Conservation (phyloP, 495 filamentous ascomycete genomes). For the Lasiosphaeriaceae sp. region DNA sequence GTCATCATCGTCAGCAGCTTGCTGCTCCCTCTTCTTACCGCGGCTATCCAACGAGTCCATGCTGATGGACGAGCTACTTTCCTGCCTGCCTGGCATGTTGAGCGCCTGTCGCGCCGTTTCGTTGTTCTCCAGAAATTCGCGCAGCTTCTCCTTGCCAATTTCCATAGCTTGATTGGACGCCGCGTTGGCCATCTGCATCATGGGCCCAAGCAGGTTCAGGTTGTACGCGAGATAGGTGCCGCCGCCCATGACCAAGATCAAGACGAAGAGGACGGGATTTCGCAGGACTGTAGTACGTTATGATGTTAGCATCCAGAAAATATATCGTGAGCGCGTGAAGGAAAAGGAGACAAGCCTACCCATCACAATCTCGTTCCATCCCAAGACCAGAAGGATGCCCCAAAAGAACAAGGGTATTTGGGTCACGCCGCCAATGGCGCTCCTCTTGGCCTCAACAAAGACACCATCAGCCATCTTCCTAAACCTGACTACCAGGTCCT, state of each 20-base stretch:
- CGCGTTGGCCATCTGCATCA: slow-evolving; percentile 88
- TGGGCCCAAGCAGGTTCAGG: slow-evolving; percentile 93
- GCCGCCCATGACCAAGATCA: slow-evolving; percentile 70
- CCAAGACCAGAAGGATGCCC: slow-evolving; percentile 77
- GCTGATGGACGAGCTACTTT: slow-evolving; percentile 46
- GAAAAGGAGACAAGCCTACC: slow-evolving; percentile 58
- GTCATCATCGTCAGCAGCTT: slow-evolving; percentile 34
- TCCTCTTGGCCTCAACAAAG: slow-evolving; percentile 94
- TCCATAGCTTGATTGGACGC: slow-evolving; percentile 81
- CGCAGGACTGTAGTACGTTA: slow-evolving; percentile 62
- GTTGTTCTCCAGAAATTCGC: slow-evolving; percentile 78
- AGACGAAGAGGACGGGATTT: slow-evolving; percentile 88
- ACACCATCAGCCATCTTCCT: slow-evolving; percentile 97
- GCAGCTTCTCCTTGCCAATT: slow-evolving; percentile 81
- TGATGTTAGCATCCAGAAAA: slow-evolving; percentile 31
- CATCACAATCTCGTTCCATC: slow-evolving; percentile 95
- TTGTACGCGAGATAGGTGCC: slow-evolving; percentile 85
- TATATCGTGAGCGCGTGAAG: background rate
- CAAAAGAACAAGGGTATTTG: slow-evolving; percentile 96
- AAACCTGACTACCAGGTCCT: slow-evolving; percentile 89
- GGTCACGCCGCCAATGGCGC: slow-evolving; percentile 90
- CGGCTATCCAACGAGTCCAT: slow-evolving; percentile 58
- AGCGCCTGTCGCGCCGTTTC: slow-evolving; percentile 78
- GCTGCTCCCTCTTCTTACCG: slow-evolving; percentile 48
- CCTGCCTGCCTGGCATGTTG: slow-evolving; percentile 53